Percentiles rank a stretch among this genome's conserved stretches.
These are phyloP conservation scores for Cynanchum wilfordii DNA, from an alignment of 257 asterid species.

Conservation along the genomic window DNA sequence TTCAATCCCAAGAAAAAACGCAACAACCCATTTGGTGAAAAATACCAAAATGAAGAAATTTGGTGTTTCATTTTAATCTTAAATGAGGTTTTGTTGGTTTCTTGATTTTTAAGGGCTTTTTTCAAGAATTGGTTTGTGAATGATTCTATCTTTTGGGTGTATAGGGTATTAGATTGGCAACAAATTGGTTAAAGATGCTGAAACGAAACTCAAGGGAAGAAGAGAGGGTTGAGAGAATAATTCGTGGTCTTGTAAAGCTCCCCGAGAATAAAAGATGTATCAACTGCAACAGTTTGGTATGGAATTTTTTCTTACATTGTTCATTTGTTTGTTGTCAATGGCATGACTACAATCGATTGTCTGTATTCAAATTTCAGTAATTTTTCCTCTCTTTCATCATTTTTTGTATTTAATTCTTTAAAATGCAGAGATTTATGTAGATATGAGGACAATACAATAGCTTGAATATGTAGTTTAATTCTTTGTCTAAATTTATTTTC, in stretches of 20 bases:
- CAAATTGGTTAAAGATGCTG: conserved; percentile 39
- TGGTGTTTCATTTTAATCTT: neutral
- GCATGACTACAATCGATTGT: no score
- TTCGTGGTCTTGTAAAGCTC: conserved; percentile 71
- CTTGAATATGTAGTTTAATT: neutral
- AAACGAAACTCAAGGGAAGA: conserved; percentile 52
- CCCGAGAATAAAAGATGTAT: conserved; percentile 75
- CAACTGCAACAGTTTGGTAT: conserved; percentile 82
- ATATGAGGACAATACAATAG: neutral
- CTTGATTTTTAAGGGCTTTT: neutral
- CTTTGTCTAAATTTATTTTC: neutral
- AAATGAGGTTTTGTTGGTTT: neutral
- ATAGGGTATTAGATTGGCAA: conserved; percentile 3
- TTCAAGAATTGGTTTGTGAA: neutral
- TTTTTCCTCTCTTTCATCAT: neutral
- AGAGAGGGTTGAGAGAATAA: conserved; percentile 55
- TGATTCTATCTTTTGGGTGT: neutral
- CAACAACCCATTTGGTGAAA: neutral
- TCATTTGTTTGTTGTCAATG: neutral
- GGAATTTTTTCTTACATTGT: neutral
- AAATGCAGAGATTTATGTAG: neutral
- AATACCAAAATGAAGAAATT: neutral
- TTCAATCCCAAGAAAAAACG: neutral
- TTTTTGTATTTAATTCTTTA: neutral
- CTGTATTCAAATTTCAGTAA: no score